phyloP scores from a whole-genome alignment of 805 yeast species.

The Candida boidinii region DNA sequence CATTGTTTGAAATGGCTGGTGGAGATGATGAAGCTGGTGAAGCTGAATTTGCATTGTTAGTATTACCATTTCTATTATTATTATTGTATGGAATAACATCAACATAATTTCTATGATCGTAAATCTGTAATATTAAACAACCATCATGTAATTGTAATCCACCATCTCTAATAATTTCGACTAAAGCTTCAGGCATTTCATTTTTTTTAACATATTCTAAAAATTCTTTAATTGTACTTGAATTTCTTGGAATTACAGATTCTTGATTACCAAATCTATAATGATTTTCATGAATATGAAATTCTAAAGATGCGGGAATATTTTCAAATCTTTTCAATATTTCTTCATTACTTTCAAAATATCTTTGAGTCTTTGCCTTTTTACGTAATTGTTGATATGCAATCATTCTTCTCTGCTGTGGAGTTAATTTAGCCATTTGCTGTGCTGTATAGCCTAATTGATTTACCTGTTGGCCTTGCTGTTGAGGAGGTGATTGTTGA shows the following conservation, averaged over 20 bases:
- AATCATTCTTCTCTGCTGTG: slow-evolving; percentile 32
- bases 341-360: slow-evolving; percentile 64
- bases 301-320: slow-evolving; percentile 72
- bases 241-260: slow-evolving; percentile 73
- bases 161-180: slow-evolving; percentile 84
- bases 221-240: slow-evolving; percentile 72
- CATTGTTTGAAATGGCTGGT: not conserved
- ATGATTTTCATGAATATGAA: slow-evolving; percentile 88
- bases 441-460: slow-evolving; percentile 19
- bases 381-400: slow-evolving; percentile 33
- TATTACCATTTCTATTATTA: slow-evolving; percentile 4
- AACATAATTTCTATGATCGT: slow-evolving; percentile 62
- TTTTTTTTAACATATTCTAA: slow-evolving; percentile 72
- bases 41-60: not conserved
- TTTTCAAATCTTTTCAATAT: slow-evolving; percentile 69
- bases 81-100: slow-evolving; percentile 5
- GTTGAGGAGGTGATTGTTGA: no score
- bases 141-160: slow-evolving; percentile 85
- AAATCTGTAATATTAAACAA: slow-evolving; percentile 75
- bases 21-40: not conserved
- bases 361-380: slow-evolving; percentile 41
- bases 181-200: slow-evolving; percentile 79
- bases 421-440: slow-evolving; percentile 25
- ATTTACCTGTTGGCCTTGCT: slow-evolving; percentile 16
- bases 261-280: slow-evolving; percentile 87